A percentile compares a stretch with the other conserved stretches of the same genome.
phyloP scores from a whole-genome alignment of 768 basidiomycete genomes.

The Lyophyllum atratum region DNA sequence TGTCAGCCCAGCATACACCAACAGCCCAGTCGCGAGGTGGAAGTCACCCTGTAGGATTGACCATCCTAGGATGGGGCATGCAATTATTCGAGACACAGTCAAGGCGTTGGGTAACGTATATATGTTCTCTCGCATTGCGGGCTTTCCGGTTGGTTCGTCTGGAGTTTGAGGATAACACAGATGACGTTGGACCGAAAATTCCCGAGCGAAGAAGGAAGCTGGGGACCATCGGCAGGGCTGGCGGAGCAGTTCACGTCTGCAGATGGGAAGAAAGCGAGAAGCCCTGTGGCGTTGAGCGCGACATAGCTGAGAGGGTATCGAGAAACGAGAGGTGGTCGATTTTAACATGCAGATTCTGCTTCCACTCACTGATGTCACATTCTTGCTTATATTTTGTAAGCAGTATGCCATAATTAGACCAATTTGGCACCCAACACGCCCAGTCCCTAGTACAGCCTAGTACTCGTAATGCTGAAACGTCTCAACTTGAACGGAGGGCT shows the following conservation, averaged over 20 bases:
- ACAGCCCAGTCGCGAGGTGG: conserved; percentile 74
- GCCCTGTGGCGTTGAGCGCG: neutral
- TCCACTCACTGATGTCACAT: neutral
- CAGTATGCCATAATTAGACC: neutral
- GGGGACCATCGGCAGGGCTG: neutral
- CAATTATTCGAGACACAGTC: conserved; percentile 82
- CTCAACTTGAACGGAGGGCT: neutral
- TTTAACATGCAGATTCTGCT: conserved; percentile 12
- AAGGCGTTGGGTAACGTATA: conserved; percentile 94
- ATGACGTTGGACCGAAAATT: conserved; percentile 17
- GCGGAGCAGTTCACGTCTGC: neutral
- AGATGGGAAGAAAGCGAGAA: neutral
- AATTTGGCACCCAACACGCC: neutral
- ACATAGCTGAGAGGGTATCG: conserved; percentile 5
- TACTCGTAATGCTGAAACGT: too few relatives aligned
- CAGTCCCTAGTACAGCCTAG: neutral
- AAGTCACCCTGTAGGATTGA: conserved; percentile 83
- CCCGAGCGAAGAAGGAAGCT: conserved; percentile 18
- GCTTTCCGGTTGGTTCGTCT: conserved; percentile 26
- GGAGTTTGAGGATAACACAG: conserved; percentile 11
- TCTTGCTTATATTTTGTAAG: neutral
- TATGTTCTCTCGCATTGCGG: conserved; percentile 73
- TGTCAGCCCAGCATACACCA: conserved; percentile 90
- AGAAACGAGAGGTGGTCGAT: conserved; percentile 7
- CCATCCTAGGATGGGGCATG: conserved; percentile 93